Evolutionary conservation across 768 basidiomycete genomes (phyloP).

Genomic region (Tremella fuciformis): DNA sequence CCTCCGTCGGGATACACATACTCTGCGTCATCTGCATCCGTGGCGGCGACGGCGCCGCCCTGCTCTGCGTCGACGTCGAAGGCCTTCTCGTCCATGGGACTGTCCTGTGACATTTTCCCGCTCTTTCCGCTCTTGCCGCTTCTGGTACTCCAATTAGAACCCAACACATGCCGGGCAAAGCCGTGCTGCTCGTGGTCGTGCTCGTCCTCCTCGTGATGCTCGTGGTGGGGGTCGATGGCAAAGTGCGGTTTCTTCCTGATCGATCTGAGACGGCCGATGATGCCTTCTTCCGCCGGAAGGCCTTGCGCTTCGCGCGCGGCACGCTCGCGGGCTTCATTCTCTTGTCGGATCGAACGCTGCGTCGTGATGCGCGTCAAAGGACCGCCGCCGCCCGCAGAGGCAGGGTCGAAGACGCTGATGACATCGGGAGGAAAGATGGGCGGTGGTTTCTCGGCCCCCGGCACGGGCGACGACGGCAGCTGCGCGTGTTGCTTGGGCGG

Average conservation of each 20-base stretch:
- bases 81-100: constrained; percentile 3
- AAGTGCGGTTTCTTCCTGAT: constrained; percentile 5
- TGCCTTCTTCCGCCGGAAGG: constrained; percentile 10
- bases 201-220: constrained; percentile 1
- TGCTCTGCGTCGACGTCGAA: background rate
- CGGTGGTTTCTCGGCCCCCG: constrained; percentile 4
- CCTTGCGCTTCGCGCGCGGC: constrained; percentile 12
- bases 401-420: constrained; percentile 28
- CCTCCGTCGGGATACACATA: constrained; percentile 37
- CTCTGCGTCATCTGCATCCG: background rate
- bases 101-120: background rate
- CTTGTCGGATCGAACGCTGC: constrained; percentile 20
- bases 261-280: constrained; percentile 23
- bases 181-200: constrained; percentile 1
- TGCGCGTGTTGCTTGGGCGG: background rate
- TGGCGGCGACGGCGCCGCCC: background rate
- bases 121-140: too few relatives aligned
- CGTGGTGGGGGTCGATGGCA: constrained; percentile 1
- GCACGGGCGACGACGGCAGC: background rate
- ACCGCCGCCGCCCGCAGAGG: constrained; percentile 35
- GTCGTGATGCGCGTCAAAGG: constrained; percentile 31
- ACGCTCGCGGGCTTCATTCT: constrained; percentile 18
- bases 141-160: constrained; percentile 2
- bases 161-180: constrained; percentile 1
- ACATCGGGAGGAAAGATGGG: constrained; percentile 18